These are phyloP conservation scores for Melaleuca alternifolia DNA, from an alignment of 345 rosid species.

Conservation along the genomic window DNA sequence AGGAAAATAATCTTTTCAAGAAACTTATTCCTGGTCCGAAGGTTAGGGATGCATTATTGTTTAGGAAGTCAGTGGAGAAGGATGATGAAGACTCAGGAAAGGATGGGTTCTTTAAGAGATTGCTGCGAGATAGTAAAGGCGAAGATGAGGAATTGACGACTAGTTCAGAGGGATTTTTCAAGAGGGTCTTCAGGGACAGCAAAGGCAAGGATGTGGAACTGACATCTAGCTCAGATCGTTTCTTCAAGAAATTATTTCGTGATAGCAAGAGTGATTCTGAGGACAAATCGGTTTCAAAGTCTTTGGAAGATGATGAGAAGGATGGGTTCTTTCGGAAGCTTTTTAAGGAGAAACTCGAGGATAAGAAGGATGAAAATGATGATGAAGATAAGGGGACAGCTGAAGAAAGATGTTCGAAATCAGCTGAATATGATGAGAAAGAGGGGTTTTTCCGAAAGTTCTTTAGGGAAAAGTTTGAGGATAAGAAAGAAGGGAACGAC, in stretches of 20 bases:
- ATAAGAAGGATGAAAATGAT: slow-evolving; percentile 62
- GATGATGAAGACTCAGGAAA: slow-evolving; percentile 84
- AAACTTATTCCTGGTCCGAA: slow-evolving; percentile 90
- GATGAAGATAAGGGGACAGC: slow-evolving; percentile 23
- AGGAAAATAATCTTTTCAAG: slow-evolving; percentile 79
- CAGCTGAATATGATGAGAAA: slow-evolving; percentile 72
- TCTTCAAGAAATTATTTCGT: slow-evolving; percentile 66
- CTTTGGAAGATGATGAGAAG: slow-evolving; percentile 66
- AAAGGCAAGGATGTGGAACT: slow-evolving; percentile 64
- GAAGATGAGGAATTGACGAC: slow-evolving; percentile 74
- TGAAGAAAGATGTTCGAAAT: slow-evolving; percentile 47
- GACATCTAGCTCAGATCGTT: slow-evolving; percentile 61
- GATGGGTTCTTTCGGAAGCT: slow-evolving; percentile 84
- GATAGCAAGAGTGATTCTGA: slow-evolving; percentile 49
- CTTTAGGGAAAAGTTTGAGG: slow-evolving; percentile 78
- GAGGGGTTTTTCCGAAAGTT: slow-evolving; percentile 86
- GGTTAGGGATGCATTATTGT: slow-evolving; percentile 87
- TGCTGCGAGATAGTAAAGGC: slow-evolving; percentile 65
- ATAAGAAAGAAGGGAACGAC: slow-evolving; percentile 62
- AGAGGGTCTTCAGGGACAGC: slow-evolving; percentile 62
- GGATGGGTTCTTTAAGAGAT: slow-evolving; percentile 95
- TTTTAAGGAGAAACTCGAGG: slow-evolving; percentile 69
- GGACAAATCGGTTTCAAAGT: slow-evolving; percentile 34
- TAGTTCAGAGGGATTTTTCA: slow-evolving; percentile 69
- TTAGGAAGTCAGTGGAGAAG: slow-evolving; percentile 89